phyloP scores from a whole-genome alignment of 805 yeast genomes.

The Saccharomycopsis sp. region DNA sequence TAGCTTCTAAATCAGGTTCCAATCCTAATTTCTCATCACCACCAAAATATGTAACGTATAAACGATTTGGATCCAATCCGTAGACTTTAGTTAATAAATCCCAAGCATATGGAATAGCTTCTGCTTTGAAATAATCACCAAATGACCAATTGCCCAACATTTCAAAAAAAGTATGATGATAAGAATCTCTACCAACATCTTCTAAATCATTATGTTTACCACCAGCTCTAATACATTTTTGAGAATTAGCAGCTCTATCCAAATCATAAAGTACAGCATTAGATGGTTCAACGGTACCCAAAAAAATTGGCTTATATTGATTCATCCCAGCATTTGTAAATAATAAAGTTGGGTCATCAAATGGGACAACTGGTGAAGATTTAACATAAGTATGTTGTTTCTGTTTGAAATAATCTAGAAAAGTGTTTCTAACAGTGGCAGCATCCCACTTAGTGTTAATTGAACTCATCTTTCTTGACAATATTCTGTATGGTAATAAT shows the following conservation, averaged over 20 bases:
- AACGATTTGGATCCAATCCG: conserved; percentile 68
- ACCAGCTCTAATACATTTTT: conserved; percentile 98
- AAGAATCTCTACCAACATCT: conserved; percentile 96
- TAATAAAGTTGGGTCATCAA: conserved; percentile 92
- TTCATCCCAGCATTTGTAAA: conserved; percentile 99
- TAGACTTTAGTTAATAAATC: conserved; percentile 81
- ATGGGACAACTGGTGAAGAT: conserved; percentile 93
- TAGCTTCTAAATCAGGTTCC: conserved; percentile 92
- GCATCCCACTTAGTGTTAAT: conserved; percentile 38
- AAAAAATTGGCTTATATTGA: conserved; percentile 94
- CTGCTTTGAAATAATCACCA: conserved; percentile 96
- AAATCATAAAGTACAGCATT: conserved; percentile 77
- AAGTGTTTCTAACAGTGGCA: conserved; percentile 47
- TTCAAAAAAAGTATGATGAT: conserved; percentile 97
- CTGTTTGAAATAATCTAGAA: conserved; percentile 69
- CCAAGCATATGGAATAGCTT: conserved; percentile 87
- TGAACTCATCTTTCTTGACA: no score
- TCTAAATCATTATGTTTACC: conserved; percentile 98
- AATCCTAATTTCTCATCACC: conserved; percentile 82
- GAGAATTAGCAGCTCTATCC: conserved; percentile 91
- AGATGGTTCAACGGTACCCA: conserved; percentile 95
- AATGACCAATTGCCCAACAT: conserved; percentile 99
- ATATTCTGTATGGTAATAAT: no score
- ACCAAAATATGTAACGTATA: conserved; percentile 94
- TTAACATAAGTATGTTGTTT: conserved; percentile 76